These are phyloP conservation scores for Gastrolobium bilobum DNA, from an alignment of 306 rosid genomes.

Conservation along the genomic window DNA sequence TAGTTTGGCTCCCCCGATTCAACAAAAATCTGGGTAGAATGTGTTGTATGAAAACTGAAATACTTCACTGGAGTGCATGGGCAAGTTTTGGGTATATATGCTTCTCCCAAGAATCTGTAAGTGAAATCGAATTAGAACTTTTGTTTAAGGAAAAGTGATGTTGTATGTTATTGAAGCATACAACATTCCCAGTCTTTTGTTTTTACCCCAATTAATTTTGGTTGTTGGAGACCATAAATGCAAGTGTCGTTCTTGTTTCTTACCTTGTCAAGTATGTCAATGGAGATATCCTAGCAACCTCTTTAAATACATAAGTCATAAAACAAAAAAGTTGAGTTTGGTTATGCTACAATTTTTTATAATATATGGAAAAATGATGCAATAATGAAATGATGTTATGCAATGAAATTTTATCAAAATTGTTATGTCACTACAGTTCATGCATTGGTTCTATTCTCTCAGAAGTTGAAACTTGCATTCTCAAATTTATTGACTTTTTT, in stretches of 20 bases:
- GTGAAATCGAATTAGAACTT: neutral
- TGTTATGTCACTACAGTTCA: neutral
- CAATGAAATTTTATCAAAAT: neutral
- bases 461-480: neutral
- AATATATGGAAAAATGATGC: neutral
- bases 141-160: neutral
- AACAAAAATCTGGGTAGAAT: neutral
- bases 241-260: neutral
- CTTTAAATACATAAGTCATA: neutral
- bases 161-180: neutral
- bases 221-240: conserved; percentile 17
- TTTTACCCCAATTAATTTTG: neutral
- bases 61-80: neutral
- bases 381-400: conserved; percentile 14
- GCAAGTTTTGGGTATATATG: neutral
- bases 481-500: conserved; percentile 29
- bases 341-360: neutral
- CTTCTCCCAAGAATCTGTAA: neutral
- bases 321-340: neutral
- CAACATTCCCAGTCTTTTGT: neutral
- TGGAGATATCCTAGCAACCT: neutral
- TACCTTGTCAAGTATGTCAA: neutral
- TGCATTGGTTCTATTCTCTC: neutral
- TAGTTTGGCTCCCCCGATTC: too few species aligned
- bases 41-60: neutral